Evolutionary conservation across 2,329 filamentous ascomycete species (phyloP).

Genomic region (Pseudogymnoascus sp.): DNA sequence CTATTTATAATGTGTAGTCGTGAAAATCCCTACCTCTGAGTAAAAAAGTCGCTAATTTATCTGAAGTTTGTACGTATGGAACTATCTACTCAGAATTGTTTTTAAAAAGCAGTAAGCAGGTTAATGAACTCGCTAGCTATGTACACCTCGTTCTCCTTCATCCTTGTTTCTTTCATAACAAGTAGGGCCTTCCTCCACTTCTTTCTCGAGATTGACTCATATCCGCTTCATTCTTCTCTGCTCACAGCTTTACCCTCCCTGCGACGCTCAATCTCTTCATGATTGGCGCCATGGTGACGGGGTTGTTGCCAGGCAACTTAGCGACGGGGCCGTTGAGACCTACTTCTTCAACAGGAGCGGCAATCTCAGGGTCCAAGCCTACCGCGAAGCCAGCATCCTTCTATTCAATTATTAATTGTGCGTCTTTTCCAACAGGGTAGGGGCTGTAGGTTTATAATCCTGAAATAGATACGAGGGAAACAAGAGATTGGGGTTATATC

Average conservation of each 20-base stretch:
- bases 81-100: neutral
- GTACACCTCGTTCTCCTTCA: neutral
- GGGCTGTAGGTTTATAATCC: neutral
- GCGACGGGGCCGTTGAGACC: conserved; percentile 12
- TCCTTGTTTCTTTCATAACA: neutral
- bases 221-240: neutral
- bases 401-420: neutral
- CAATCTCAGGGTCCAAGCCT: neutral
- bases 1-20: neutral
- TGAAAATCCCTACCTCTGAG: conserved; percentile 6
- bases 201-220: neutral
- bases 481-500: neutral
- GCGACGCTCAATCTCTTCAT: neutral
- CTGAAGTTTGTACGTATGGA: neutral
- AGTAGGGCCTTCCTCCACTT: neutral
- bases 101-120: neutral
- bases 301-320: conserved; percentile 12
- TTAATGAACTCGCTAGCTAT: neutral
- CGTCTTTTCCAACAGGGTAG: neutral
- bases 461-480: neutral
- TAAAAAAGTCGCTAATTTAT: neutral
- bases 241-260: neutral
- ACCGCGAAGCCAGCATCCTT: neutral
- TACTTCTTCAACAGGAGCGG: conserved; percentile 8
- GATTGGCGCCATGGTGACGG: neutral